Evolutionary conservation across 2,329 filamentous ascomycete genomes (phyloP).

Genomic region (Fusarium mundagurra): DNA sequence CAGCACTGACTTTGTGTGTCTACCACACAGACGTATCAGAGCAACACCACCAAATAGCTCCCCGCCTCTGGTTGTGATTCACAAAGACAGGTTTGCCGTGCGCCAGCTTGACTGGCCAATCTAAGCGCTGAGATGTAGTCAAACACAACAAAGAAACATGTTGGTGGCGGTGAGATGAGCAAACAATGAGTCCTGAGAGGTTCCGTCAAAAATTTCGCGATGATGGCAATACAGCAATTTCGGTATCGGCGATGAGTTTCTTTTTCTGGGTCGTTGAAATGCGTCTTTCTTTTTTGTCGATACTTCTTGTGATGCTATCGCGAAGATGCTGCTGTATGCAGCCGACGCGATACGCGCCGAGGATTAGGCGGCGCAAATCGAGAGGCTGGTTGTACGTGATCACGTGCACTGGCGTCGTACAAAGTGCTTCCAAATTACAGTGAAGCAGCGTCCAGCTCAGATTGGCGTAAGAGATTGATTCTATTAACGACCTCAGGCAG

Average conservation of each 20-base stretch:
- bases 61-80: neutral
- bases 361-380: conserved; percentile 49
- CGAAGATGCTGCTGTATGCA: conserved; percentile 42
- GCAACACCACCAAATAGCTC: neutral
- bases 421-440: neutral
- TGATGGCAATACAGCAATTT: neutral
- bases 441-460: neutral
- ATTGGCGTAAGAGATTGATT: neutral
- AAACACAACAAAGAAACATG: conserved; percentile 43
- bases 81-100: conserved; percentile 19
- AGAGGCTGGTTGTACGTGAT: conserved; percentile 38
- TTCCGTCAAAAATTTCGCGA: neutral
- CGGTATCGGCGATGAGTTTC: neutral
- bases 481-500: neutral
- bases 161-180: conserved; percentile 33
- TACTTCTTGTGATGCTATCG: conserved; percentile 37
- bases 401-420: conserved; percentile 39
- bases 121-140: conserved; percentile 24
- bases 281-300: conserved; percentile 21
- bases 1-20: conserved; percentile 15
- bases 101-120: conserved; percentile 31
- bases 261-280: neutral
- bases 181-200: conserved; percentile 1
- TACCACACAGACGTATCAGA: conserved; percentile 9
- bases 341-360: conserved; percentile 47